Base-by-base conservation (phyloP, 1,284 basidiomycete genomes). In the Pyrrhoderma lamaoense region DNA sequence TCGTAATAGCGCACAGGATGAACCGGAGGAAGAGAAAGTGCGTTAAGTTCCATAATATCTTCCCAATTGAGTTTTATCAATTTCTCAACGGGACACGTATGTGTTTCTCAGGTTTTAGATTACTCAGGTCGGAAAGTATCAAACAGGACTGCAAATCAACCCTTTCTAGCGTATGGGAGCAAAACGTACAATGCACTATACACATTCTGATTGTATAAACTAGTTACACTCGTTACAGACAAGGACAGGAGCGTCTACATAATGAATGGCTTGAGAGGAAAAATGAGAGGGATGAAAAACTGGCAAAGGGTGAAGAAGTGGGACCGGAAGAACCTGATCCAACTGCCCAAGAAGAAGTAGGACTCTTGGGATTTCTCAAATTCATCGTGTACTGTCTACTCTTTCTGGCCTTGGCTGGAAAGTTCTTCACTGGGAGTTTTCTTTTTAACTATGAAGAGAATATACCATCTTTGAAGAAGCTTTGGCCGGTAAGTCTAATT, bases 341-440 rank as follows among this genome's bases (percentile, higher is more conserved):
- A 18, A 84, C 82, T 7, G 81, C 72, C 23, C 72, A 79, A 55
- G 67, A 73, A 54, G 85, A 87, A 65, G 72, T 88, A 38, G 80
- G 82, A 44, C 55, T 81, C 39, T 59, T 78, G 35, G 82, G 79
- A 13, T 63, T 89, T 49, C 65, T 89, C 61, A 87, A 85, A 63
- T 82, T 86, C 62, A 58, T 89, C 36, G 57, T 87, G 46, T 75
- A 78, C 56, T 54, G 77, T 4, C 46, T 81, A 21, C 59, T 85
- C 46, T 67, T 80, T 55, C 58, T 76, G 42, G 58, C 75, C 1
- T 69, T 89, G 23, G 74, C 85, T 4, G 85, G 89, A 44, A 85
- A 86, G 63, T 89, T 92, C 67, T 71, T 92, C 62, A 87, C 87
- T 0, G 87, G 84, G 25, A 87, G 82, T 61, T 89, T 80, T 64